phyloP scores from a whole-genome alignment of 164 flowering plant genomes.

The Warburgia ugandensis region DNA sequence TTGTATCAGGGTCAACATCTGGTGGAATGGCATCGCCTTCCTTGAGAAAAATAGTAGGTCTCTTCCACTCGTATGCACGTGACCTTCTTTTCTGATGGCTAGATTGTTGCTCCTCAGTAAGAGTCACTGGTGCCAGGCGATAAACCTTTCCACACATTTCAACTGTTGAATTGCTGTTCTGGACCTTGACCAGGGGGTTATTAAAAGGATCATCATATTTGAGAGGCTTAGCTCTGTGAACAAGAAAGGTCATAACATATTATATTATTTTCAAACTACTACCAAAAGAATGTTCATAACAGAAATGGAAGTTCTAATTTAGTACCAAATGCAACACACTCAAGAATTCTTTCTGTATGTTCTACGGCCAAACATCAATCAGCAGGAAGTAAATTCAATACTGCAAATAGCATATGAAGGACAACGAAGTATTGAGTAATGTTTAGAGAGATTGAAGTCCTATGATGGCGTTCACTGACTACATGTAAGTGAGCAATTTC shows the following conservation, averaged over 20 bases:
- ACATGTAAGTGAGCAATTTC: too few species aligned
- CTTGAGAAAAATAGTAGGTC: conserved; percentile 81
- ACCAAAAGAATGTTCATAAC: too few species aligned
- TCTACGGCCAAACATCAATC: too few species aligned
- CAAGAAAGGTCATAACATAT: neutral
- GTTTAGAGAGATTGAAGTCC: too few species aligned
- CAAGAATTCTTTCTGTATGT: too few species aligned
- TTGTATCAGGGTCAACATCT: conserved; percentile 92
- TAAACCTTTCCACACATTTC: conserved; percentile 97
- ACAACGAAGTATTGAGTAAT: too few species aligned
- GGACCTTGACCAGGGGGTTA: conserved; percentile 78
- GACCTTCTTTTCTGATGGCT: conserved; percentile 89
- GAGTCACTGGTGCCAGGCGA: conserved; percentile 84
- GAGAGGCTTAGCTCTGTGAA: conserved; percentile 64
- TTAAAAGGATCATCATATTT: conserved; percentile 95
- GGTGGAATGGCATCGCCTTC: conserved; percentile 93
- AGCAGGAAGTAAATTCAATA: too few species aligned
- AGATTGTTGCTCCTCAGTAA: conserved; percentile 66
- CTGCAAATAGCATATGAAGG: too few species aligned
- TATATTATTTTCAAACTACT: too few species aligned
- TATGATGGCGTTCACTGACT: too few species aligned
- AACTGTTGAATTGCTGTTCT: conserved; percentile 60
- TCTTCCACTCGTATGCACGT: conserved; percentile 97
- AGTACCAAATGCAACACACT: too few species aligned
- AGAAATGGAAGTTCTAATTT: too few species aligned